These are phyloP conservation scores for Neurospora sp. DNA, from an alignment of 495 filamentous ascomycete species.

Conservation along the genomic window DNA sequence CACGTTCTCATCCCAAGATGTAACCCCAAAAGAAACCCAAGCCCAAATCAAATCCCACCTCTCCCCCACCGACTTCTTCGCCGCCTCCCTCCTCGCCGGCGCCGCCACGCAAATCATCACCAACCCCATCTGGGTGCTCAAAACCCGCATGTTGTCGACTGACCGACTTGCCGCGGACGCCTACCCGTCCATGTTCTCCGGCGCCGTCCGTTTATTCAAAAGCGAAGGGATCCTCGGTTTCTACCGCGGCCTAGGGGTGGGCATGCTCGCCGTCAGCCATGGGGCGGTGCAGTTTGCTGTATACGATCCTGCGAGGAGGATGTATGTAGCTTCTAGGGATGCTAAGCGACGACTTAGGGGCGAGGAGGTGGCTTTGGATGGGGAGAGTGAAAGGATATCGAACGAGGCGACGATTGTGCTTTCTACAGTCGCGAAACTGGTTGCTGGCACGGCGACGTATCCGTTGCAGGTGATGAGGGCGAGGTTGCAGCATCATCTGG, in stretches of 20 bases:
- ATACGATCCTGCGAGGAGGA: slow-evolving; percentile 74
- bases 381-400: slow-evolving; percentile 36
- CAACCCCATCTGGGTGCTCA: slow-evolving; percentile 97
- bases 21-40: background rate
- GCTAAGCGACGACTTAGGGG: background rate
- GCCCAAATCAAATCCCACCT: slow-evolving; percentile 24
- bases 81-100: slow-evolving; percentile 70
- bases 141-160: slow-evolving; percentile 91
- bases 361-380: background rate
- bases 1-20: background rate
- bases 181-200: slow-evolving; percentile 66
- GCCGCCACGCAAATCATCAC: slow-evolving; percentile 66
- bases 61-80: slow-evolving; percentile 69
- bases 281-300: slow-evolving; percentile 94
- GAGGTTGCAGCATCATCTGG: slow-evolving; percentile 80
- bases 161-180: slow-evolving; percentile 62
- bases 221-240: slow-evolving; percentile 68
- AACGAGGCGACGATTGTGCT: slow-evolving; percentile 70
- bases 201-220: slow-evolving; percentile 50
- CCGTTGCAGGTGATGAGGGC: slow-evolving; percentile 88
- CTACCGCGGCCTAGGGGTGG: slow-evolving; percentile 73
- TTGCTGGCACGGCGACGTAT: slow-evolving; percentile 81
- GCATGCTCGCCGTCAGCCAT: slow-evolving; percentile 84
- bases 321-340: slow-evolving; percentile 34
- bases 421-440: slow-evolving; percentile 72